A percentile compares a stretch with the other conserved stretches of the same genome.
Conservation (phyloP, 139 green algal genomes). For the Tetradesmus lagerheimii region DNA sequence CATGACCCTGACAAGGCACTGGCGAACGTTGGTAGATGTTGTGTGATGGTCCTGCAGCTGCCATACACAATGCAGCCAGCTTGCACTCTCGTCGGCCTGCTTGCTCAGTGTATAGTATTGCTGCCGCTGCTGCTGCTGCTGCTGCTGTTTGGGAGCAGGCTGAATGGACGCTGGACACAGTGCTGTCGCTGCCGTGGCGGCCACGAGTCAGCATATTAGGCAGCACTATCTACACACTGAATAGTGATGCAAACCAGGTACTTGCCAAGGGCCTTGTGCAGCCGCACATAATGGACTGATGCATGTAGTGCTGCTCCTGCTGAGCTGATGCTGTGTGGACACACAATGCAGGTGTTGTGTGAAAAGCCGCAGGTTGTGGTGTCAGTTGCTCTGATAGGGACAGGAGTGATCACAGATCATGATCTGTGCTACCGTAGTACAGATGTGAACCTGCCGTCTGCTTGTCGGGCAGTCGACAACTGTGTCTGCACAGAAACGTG, state of each 20-base stretch:
- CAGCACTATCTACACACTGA: slow-evolving; percentile 62
- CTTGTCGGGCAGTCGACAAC: no score
- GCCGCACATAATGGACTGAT: not conserved
- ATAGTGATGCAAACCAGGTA: slow-evolving; percentile 49
- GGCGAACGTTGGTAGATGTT: no score
- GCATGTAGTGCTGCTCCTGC: not conserved
- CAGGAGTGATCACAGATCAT: no score
- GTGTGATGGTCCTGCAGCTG: no score
- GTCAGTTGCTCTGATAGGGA: no score
- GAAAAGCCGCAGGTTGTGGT: no score
- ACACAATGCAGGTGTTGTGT: no score
- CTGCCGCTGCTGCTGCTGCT: slow-evolving; percentile 5
- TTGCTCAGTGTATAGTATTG: not conserved
- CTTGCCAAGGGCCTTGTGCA: no score
- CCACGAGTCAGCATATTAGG: slow-evolving; percentile 60
- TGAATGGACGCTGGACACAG: slow-evolving; percentile 60
- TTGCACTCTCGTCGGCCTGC: not conserved
- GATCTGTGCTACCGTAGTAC: no score
- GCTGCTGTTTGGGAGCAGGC: slow-evolving; percentile 33
- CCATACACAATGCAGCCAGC: not conserved
- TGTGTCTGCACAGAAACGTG: no score
- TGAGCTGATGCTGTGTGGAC: not conserved
- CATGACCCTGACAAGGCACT: no score
- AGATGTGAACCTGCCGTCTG: no score
- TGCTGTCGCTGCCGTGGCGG: slow-evolving; percentile 39